phyloP scores from a whole-genome alignment of 805 yeast genomes.

The Pichia rugopelliculosa region DNA sequence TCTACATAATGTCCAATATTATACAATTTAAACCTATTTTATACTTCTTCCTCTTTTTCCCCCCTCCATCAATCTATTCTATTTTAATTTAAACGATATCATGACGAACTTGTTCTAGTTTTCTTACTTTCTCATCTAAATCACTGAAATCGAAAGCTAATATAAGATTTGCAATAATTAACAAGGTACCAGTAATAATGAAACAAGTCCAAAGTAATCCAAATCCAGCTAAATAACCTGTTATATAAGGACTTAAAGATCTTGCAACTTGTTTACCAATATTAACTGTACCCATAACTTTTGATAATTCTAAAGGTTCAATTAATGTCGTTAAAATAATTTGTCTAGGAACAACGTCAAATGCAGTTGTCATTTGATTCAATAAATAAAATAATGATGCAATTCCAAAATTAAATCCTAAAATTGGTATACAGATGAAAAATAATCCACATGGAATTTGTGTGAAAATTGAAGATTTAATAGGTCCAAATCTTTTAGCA shows the following conservation, averaged over 20 bases:
- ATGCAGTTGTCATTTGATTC: constrained; percentile 59
- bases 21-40: not conserved
- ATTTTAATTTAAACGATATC: constrained; percentile 12
- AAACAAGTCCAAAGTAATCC: constrained; percentile 44
- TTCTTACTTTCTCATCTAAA: constrained; percentile 29
- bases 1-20: too few species aligned
- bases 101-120: constrained; percentile 15
- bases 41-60: too few species aligned
- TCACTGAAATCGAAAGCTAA: constrained; percentile 36
- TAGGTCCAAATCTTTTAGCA: constrained; percentile 67
- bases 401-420: constrained; percentile 25
- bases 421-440: constrained; percentile 45
- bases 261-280: constrained; percentile 81
- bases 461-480: constrained; percentile 61
- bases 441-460: constrained; percentile 75
- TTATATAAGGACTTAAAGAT: constrained; percentile 71
- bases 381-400: constrained; percentile 48
- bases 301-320: constrained; percentile 54
- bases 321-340: constrained; percentile 65
- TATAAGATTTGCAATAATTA: constrained; percentile 42
- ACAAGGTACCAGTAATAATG: constrained; percentile 42
- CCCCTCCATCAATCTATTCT: too few species aligned
- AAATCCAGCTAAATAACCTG: constrained; percentile 62
- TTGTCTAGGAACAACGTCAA: constrained; percentile 93
- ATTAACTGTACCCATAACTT: constrained; percentile 79